Evolutionary conservation across 1,284 basidiomycete genomes (phyloP).

Genomic region (Mycosarcoma mackinlayi): DNA sequence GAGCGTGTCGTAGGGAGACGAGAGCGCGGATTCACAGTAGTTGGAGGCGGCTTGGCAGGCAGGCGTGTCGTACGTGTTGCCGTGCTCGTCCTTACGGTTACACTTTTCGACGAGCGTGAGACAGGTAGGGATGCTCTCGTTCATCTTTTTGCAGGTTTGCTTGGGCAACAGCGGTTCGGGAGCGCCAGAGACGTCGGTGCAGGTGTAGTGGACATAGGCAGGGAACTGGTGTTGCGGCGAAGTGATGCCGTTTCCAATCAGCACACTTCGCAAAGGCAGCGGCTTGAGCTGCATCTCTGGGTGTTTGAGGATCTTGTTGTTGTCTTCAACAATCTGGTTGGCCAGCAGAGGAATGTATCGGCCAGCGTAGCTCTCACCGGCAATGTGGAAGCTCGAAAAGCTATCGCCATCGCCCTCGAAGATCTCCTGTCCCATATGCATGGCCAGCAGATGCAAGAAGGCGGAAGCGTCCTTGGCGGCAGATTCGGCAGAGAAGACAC

Average conservation of each 20-base stretch:
- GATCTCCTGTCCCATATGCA: conserved; percentile 54
- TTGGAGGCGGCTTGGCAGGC: conserved; percentile 53
- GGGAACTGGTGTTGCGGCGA: conserved; percentile 61
- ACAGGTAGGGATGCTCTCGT: conserved; percentile 51
- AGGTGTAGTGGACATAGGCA: conserved; percentile 64
- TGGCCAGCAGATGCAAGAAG: conserved; percentile 63
- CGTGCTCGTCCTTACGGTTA: conserved; percentile 44
- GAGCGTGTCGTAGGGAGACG: conserved; percentile 55
- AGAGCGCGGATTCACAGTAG: conserved; percentile 61
- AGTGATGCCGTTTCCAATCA: conserved; percentile 68
- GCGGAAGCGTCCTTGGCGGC: conserved; percentile 63
- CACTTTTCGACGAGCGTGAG: conserved; percentile 61
- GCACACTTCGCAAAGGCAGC: conserved; percentile 54
- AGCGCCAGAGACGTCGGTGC: conserved; percentile 56
- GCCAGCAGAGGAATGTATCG: conserved; percentile 63
- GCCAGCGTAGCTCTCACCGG: conserved; percentile 65
- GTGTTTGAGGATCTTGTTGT: conserved; percentile 51
- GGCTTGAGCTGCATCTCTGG: conserved; percentile 59
- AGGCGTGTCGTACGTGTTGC: conserved; percentile 45
- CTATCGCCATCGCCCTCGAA: conserved; percentile 25
- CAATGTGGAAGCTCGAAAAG: conserved; percentile 57
- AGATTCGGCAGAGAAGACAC: conserved; percentile 54
- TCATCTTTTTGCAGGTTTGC: conserved; percentile 54
- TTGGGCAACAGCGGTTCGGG: conserved; percentile 48
- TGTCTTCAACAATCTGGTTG: conserved; percentile 61